Percentiles rank a stretch among this genome's conserved stretches.
Evolutionary conservation across 2,329 filamentous ascomycete species (phyloP).

Genomic region (Shiraia sp.): DNA sequence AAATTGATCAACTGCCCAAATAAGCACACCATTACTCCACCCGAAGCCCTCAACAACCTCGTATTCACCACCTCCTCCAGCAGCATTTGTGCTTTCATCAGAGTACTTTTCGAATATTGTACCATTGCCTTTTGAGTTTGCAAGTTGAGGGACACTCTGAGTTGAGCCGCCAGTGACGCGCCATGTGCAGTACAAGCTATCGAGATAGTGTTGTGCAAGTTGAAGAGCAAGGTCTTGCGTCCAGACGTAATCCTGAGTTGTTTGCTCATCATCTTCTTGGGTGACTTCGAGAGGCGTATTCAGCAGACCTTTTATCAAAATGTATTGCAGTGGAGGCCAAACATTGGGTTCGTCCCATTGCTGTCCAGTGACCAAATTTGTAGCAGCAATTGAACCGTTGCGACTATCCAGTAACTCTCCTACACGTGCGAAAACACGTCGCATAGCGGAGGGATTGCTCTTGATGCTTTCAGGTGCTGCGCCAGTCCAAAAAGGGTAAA

Average conservation of each 20-base stretch:
- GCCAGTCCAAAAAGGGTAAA: slow-evolving; percentile 72
- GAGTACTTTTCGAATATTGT: slow-evolving; percentile 74
- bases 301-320: slow-evolving; percentile 64
- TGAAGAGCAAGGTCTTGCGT: slow-evolving; percentile 61
- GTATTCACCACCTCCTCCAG: slow-evolving; percentile 69
- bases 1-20: slow-evolving; percentile 69
- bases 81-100: slow-evolving; percentile 62
- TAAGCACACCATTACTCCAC: slow-evolving; percentile 70
- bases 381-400: slow-evolving; percentile 63
- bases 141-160: slow-evolving; percentile 23
- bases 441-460: slow-evolving; percentile 62
- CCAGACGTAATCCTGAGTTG: slow-evolving; percentile 51
- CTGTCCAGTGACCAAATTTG: slow-evolving; percentile 64
- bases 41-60: slow-evolving; percentile 71
- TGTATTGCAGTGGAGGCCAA: slow-evolving; percentile 69
- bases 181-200: slow-evolving; percentile 72
- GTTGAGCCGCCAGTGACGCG: slow-evolving; percentile 68
- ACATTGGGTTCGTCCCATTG: slow-evolving; percentile 74
- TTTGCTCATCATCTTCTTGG: slow-evolving; percentile 50
- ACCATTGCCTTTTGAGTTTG: slow-evolving; percentile 54
- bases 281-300: slow-evolving; percentile 63
- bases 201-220: slow-evolving; percentile 67
- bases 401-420: slow-evolving; percentile 56
- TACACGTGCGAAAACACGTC: slow-evolving; percentile 59
- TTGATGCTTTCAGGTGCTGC: slow-evolving; percentile 62